phyloP scores from a whole-genome alignment of 352 stramenopile genomes.

The Phytophthora sp. region DNA sequence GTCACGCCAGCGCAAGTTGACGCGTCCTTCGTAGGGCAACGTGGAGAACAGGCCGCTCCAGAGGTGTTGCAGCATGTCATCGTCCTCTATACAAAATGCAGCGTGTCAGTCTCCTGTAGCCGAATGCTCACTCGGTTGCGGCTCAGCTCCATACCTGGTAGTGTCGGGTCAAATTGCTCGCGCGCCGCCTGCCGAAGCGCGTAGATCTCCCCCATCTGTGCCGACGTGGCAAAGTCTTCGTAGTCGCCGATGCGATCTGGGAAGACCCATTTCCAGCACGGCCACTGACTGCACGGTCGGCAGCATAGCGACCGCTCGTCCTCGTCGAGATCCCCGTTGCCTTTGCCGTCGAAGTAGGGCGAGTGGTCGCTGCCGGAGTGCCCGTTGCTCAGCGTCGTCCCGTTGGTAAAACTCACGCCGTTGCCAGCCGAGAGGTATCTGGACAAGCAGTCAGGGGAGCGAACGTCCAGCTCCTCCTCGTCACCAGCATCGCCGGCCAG shows the following conservation, averaged over 20 bases:
- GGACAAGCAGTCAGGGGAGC: constrained; percentile 31
- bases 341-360: constrained; percentile 29
- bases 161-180: constrained; percentile 58
- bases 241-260: constrained; percentile 62
- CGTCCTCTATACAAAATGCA: constrained; percentile 45
- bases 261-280: constrained; percentile 73
- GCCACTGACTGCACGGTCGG: constrained; percentile 46
- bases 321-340: constrained; percentile 31
- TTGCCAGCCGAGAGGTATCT: constrained; percentile 31
- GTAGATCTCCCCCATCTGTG: constrained; percentile 70
- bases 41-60: constrained; percentile 71
- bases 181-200: constrained; percentile 60
- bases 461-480: constrained; percentile 20
- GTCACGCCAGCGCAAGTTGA: constrained; percentile 68
- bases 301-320: constrained; percentile 26
- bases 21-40: constrained; percentile 67
- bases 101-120: constrained; percentile 4
- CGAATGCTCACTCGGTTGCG: background rate
- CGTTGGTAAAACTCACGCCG: constrained; percentile 3
- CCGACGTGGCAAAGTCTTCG: constrained; percentile 67
- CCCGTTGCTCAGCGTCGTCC: constrained; percentile 20
- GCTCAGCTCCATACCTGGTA: constrained; percentile 37
- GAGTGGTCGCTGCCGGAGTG: constrained; percentile 25
- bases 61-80: constrained; percentile 68
- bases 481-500: constrained; percentile 47